Evolutionary conservation across 108 stramenopile genomes (phyloP).

Genomic region (Cyclotella baltica): DNA sequence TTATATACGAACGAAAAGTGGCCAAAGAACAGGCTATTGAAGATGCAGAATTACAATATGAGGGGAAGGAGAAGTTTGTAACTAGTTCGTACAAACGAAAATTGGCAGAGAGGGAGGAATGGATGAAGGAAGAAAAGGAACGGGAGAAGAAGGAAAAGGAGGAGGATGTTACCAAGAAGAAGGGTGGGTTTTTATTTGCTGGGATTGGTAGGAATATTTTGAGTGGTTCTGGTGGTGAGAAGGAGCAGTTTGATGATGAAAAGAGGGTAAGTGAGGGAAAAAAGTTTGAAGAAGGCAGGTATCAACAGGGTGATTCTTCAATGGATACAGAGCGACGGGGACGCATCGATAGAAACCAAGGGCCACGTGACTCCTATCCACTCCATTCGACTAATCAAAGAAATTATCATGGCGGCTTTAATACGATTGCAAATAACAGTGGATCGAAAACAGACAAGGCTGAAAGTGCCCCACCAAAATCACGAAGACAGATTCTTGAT

Average conservation of each 20-base stretch:
- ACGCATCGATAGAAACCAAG: background rate
- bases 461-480: background rate
- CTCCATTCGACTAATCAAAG: background rate
- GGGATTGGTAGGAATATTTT: conserved; percentile 63
- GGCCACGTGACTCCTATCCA: background rate
- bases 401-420: background rate
- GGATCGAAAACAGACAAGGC: background rate
- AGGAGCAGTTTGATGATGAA: conserved; percentile 1
- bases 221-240: conserved; percentile 29
- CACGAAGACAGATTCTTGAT: conserved; percentile 33
- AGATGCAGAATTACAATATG: conserved; percentile 62
- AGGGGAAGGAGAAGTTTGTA: conserved; percentile 83
- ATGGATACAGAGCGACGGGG: conserved; percentile 20
- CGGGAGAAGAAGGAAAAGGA: conserved; percentile 59
- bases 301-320: conserved; percentile 15
- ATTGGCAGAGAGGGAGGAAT: conserved; percentile 76
- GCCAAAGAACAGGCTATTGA: conserved; percentile 68
- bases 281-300: background rate
- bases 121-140: conserved; percentile 69
- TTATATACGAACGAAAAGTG: conserved; percentile 69
- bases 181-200: conserved; percentile 70
- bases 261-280: background rate
- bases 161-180: conserved; percentile 65
- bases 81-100: conserved; percentile 76
- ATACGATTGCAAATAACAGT: background rate